Conservation (phyloP, 805 yeast genomes). For the Grigorovia humatica region DNA sequence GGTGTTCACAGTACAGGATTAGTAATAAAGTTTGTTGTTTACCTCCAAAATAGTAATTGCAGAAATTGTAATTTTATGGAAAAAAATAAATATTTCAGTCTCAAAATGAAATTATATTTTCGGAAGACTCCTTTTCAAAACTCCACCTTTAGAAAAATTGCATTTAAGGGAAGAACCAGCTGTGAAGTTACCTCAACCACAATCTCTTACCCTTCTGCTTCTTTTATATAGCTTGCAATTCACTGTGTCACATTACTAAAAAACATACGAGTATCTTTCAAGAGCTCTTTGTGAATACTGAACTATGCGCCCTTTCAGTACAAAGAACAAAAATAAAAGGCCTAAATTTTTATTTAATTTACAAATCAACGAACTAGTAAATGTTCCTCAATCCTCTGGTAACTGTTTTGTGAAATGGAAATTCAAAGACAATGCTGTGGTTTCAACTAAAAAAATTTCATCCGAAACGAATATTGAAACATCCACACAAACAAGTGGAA, state of each 20-base stretch:
- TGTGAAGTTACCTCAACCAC: not conserved
- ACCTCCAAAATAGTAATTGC: not conserved
- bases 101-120: no score
- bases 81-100: not conserved
- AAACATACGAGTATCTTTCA: no score
- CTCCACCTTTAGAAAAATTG: not conserved
- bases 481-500: conserved; percentile 23
- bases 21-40: no score
- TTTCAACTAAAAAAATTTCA: conserved; percentile 6
- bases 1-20: not conserved
- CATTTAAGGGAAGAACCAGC: not conserved
- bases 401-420: conserved; percentile 54
- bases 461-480: conserved; percentile 1
- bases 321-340: conserved; percentile 28
- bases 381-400: conserved; percentile 74
- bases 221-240: no score
- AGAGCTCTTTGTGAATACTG: no score
- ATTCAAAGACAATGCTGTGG: conserved; percentile 38
- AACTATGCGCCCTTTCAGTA: conserved; percentile 6
- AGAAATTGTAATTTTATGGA: not conserved
- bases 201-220: no score
- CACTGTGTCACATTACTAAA: no score
- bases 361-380: conserved; percentile 58
- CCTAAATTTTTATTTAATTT: conserved; percentile 57
- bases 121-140: not conserved